These are phyloP conservation scores for Myxozyma melibiosi DNA, from an alignment of 805 yeast genomes.

Conservation along the genomic window DNA sequence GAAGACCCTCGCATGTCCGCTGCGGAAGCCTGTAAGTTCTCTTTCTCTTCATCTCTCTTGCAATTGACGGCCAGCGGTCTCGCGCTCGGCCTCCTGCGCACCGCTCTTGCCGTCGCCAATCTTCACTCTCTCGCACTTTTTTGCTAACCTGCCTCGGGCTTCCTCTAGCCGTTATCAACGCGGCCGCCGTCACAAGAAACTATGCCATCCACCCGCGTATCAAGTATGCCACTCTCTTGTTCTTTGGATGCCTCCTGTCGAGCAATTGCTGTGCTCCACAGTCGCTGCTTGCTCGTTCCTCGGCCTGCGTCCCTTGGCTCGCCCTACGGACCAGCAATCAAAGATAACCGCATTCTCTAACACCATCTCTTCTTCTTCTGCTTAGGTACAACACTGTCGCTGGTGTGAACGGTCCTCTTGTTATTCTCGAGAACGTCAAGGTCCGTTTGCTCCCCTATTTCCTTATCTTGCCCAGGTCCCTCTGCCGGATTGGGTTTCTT, in stretches of 20 bases:
- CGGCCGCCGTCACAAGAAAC: constrained; percentile 38
- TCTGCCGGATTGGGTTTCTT: not conserved
- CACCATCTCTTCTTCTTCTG: not conserved
- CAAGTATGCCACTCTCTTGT: constrained; percentile 30
- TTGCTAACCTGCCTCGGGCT: constrained; percentile 5
- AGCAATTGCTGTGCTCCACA: constrained; percentile 1
- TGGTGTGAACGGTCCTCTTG: constrained; percentile 98
- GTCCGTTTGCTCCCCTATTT: constrained; percentile 4
- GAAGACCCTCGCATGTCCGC: constrained; percentile 35
- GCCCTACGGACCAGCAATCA: not conserved
- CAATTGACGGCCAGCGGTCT: not conserved
- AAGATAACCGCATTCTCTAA: not conserved
- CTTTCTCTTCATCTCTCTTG: not conserved
- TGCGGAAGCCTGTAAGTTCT: constrained; percentile 34
- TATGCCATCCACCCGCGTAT: constrained; percentile 36
- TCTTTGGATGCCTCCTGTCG: not conserved
- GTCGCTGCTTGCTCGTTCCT: not conserved
- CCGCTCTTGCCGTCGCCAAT: not conserved
- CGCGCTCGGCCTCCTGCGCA: not conserved
- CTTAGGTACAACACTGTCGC: constrained; percentile 90
- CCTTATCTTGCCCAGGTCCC: not conserved
- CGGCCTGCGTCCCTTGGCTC: not conserved
- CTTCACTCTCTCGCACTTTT: not conserved
- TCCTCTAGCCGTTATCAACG: constrained; percentile 34
- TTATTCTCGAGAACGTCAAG: constrained; percentile 81